Evolutionary conservation across 495 filamentous ascomycete species (phyloP), one percentile per base, ranked within the genome.

Genomic region (Staphylotrichum tortipilum): DNA sequence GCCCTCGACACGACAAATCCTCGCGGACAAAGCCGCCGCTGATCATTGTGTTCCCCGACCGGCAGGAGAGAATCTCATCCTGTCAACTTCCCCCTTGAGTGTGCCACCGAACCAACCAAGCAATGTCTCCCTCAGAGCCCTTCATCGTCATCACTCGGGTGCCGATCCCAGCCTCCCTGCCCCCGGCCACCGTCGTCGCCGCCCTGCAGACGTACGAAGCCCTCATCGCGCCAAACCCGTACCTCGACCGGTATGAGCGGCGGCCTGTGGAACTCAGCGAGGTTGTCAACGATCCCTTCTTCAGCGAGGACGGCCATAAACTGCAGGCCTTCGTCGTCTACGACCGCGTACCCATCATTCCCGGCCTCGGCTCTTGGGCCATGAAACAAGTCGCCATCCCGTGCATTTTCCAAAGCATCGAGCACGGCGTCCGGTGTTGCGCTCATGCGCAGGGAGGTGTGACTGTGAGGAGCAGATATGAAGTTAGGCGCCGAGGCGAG

Each of bases 291-390:
- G 68, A 71, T 54, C 50, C 67, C 39, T 65, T 67, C 42, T 71
- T 70, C 56, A 53, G 23, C 44, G 38, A 56, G 0, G 53, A 61
- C 49, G 60, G 62, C 22, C 33, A n/a, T n/a, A 50, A 57, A n/a
- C 55, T 65, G 1, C 36, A 49, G 9, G 55, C 57, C 37, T 69
- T 63, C 48, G 45, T 62, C 42, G 59, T 69, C 45, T 53, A 54
- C 53, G 67, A 71, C 43, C 60, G 58, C 38, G 60, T 71, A 34
- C 63, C 66, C 50, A 56, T 68, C 45, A 57, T 70, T n/a, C 65
- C 67, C 1, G 64, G 64, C 47, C 43, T 65, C 10, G 63, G 61
- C 7, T 43, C 59, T 4, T 51, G 60, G 45, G 57, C 57, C 0
- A 59, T 41, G 17, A 69, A 62, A 51, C 50, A 59, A 19, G 55